These are phyloP conservation scores for Trametes cinnabarina DNA, from an alignment of 768 basidiomycete genomes.

Conservation along the genomic window DNA sequence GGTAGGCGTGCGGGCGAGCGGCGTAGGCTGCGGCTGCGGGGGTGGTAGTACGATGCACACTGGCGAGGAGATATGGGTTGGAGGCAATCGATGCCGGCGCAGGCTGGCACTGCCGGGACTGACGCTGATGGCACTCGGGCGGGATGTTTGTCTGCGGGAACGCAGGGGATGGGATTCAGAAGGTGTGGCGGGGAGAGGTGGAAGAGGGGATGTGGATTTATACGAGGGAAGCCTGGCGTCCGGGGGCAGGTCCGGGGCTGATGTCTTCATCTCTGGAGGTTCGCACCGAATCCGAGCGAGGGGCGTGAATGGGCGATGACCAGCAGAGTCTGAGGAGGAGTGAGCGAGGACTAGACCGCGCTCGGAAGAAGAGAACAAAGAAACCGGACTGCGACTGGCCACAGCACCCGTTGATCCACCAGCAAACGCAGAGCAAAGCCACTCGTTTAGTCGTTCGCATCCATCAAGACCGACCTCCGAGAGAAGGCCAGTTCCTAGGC, in stretches of 20 bases:
- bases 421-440: slow-evolving; percentile 15
- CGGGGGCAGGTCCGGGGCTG: slow-evolving; percentile 9
- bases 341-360: not conserved
- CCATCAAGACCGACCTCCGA: slow-evolving; percentile 19
- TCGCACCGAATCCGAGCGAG: slow-evolving; percentile 9
- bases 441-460: too few species aligned
- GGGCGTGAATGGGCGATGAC: slow-evolving; percentile 17
- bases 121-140: not conserved
- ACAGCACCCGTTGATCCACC: not conserved
- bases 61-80: not conserved
- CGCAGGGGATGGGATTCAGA: slow-evolving; percentile 9
- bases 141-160: not conserved
- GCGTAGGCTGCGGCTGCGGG: not conserved
- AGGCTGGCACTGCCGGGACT: not conserved
- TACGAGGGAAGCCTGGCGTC: not conserved
- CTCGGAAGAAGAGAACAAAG: slow-evolving; percentile 14
- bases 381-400: slow-evolving; percentile 8
- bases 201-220: slow-evolving; percentile 7
- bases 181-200: not conserved
- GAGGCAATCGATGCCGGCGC: not conserved
- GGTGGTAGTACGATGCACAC: slow-evolving; percentile 4
- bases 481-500: slow-evolving; percentile 11
- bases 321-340: slow-evolving; percentile 7
- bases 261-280: slow-evolving; percentile 15
- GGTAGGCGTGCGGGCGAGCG: not conserved